Percentiles rank a stretch among this genome's conserved stretches.
Conservation (phyloP, 345 rosid species). For the Boechera retrofracta region DNA sequence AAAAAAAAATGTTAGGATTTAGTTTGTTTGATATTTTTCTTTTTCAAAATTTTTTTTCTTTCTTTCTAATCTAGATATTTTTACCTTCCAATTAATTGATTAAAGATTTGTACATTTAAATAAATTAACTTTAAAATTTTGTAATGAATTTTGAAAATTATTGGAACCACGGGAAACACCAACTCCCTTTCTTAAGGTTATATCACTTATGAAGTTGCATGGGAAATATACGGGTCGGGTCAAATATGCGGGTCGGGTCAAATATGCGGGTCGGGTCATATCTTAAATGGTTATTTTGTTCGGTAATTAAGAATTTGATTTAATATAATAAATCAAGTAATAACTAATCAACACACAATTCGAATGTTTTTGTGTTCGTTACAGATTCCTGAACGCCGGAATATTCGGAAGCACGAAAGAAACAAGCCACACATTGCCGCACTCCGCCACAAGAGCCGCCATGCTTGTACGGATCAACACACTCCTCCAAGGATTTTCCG, state of each 20-base stretch:
- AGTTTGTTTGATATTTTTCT: not conserved
- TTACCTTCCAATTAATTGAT: not conserved
- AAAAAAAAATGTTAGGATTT: not conserved
- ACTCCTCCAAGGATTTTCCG: slow-evolving; percentile 75
- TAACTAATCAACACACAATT: slow-evolving; percentile 33
- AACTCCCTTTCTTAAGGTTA: not conserved
- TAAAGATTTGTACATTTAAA: no score
- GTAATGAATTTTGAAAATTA: not conserved
- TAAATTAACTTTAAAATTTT: not conserved
- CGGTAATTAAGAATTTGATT: not conserved
- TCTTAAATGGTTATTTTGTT: not conserved
- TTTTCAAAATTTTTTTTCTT: not conserved
- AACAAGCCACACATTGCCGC: slow-evolving; percentile 62
- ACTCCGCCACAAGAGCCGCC: slow-evolving; percentile 69
- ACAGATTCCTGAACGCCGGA: slow-evolving; percentile 74
- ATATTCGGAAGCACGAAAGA: slow-evolving; percentile 65
- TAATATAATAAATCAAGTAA: not conserved
- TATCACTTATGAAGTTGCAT: slow-evolving; percentile 37
- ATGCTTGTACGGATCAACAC: slow-evolving; percentile 86
- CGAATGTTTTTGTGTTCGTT: slow-evolving; percentile 15
- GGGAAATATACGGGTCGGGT: slow-evolving; percentile 30
- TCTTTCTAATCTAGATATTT: not conserved
- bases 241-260: not conserved
- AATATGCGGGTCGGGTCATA: slow-evolving; percentile 8
- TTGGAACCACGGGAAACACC: not conserved